These are phyloP conservation scores for Pseudodiploospora longispora DNA, from an alignment of 2,329 filamentous ascomycete species.

Conservation along the genomic window DNA sequence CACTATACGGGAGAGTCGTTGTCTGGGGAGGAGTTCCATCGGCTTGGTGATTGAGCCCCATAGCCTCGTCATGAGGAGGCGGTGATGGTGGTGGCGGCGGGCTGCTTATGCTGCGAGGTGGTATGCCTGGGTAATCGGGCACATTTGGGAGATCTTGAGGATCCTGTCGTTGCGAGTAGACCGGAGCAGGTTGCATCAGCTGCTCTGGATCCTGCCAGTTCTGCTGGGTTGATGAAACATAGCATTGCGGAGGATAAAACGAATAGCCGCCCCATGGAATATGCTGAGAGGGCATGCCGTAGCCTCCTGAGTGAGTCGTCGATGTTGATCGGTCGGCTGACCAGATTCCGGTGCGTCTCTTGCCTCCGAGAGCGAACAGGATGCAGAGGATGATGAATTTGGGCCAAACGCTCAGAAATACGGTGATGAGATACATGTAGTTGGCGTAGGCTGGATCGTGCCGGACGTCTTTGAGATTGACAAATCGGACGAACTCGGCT, in stretches of 20 bases:
- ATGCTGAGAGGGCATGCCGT: constrained; percentile 5
- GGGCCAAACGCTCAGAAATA: constrained; percentile 17
- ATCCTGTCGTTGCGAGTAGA: background rate
- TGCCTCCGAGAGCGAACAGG: constrained; percentile 18
- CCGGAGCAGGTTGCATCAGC: background rate
- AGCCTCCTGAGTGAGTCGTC: background rate
- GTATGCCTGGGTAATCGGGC: too few relatives aligned
- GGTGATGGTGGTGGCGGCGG: constrained; percentile 9
- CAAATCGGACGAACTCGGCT: constrained; percentile 9
- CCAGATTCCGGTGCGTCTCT: constrained; percentile 19
- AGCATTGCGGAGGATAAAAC: constrained; percentile 9
- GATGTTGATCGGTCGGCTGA: constrained; percentile 13
- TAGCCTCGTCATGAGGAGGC: constrained; percentile 19
- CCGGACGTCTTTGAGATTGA: background rate
- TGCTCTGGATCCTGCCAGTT: background rate
- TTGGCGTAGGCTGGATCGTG: background rate
- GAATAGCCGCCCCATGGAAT: constrained; percentile 13
- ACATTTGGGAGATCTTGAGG: too few relatives aligned
- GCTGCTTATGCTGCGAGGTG: background rate
- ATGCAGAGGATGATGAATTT: constrained; percentile 18
- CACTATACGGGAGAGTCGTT: background rate
- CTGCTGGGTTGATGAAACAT: constrained; percentile 5
- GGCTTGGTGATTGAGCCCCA: constrained; percentile 25
- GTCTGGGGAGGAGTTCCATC: constrained; percentile 17
- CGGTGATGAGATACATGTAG: constrained; percentile 14